phyloP scores from a whole-genome alignment of 768 basidiomycete species.

The Cystofilobasidium macerans region DNA sequence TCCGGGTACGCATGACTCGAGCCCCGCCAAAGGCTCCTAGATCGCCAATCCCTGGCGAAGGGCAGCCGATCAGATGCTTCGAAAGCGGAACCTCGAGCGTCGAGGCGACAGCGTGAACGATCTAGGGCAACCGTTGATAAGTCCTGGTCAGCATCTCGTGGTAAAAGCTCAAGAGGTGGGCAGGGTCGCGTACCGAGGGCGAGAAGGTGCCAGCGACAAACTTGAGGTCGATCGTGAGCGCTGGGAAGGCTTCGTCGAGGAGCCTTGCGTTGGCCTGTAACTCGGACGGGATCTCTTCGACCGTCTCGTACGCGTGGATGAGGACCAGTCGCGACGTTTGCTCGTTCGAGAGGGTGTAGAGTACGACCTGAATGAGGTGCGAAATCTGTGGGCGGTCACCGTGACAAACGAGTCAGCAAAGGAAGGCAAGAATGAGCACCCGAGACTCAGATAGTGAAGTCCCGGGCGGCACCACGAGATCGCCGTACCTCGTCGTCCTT shows the following conservation, averaged over 20 bases:
- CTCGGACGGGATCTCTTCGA: conserved; percentile 52
- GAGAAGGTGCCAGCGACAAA: conserved; percentile 36
- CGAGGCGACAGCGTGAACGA: conserved; percentile 6
- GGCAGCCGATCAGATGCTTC: conserved; percentile 25
- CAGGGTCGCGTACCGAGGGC: conserved; percentile 28
- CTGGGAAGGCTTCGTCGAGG: conserved; percentile 43
- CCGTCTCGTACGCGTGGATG: conserved; percentile 53
- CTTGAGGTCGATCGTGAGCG: conserved; percentile 51
- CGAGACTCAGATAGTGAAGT: too few relatives aligned
- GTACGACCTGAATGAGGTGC: conserved; percentile 51
- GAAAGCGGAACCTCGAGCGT: conserved; percentile 18
- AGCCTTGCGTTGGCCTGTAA: conserved; percentile 57
- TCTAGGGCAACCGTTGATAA: background rate
- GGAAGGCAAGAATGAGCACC: too few relatives aligned
- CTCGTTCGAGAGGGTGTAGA: conserved; percentile 58
- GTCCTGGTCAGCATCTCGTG: background rate
- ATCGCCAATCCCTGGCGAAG: conserved; percentile 4
- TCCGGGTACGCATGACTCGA: background rate
- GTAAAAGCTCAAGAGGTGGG: background rate
- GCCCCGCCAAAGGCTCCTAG: conserved; percentile 17
- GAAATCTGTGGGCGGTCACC: conserved; percentile 56
- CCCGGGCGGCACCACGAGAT: too few relatives aligned
- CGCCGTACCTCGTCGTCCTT: conserved; percentile 54
- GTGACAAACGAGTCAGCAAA: too few relatives aligned
- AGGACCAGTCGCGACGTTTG: conserved; percentile 60